phyloP scores from a whole-genome alignment of 2,329 filamentous ascomycete species.

The Pseudocercospora pini-densiflorae region DNA sequence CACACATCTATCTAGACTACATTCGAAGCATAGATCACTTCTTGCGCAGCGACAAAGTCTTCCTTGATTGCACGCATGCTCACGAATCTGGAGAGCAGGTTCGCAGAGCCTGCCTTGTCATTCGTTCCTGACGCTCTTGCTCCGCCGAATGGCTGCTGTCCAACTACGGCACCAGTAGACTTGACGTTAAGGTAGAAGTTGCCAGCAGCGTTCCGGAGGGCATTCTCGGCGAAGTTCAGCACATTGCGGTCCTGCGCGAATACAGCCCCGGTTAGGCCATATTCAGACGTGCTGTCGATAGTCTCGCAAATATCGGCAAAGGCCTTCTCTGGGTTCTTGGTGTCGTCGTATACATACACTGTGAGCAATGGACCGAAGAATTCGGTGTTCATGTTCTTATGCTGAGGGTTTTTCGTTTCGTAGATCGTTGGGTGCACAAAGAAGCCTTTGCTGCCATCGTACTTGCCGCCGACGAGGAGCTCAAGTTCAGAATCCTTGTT shows the following conservation, averaged over 20 bases:
- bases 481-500: conserved; percentile 74
- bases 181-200: conserved; percentile 91
- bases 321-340: conserved; percentile 48
- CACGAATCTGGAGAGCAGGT: conserved; percentile 57
- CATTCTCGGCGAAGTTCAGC: conserved; percentile 71
- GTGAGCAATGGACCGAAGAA: conserved; percentile 81
- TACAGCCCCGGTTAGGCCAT: conserved; percentile 76
- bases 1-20: conserved; percentile 21
- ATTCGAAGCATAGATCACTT: conserved; percentile 60
- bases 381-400: conserved; percentile 76
- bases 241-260: conserved; percentile 72
- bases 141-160: conserved; percentile 52
- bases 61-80: conserved; percentile 63
- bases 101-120: conserved; percentile 61
- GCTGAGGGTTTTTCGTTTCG: conserved; percentile 71
- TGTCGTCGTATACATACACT: conserved; percentile 78
- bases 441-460: conserved; percentile 79
- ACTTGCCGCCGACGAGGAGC: conserved; percentile 74
- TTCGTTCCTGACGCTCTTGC: conserved; percentile 62
- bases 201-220: conserved; percentile 72
- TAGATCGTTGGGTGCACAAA: conserved; percentile 86
- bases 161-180: conserved; percentile 58
- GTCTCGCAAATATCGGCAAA: conserved; percentile 65
- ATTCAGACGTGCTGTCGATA: conserved; percentile 74
- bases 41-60: conserved; percentile 54